Base-by-base conservation (phyloP, 1,284 basidiomycete species). In the Salmacisia buchloeana region DNA sequence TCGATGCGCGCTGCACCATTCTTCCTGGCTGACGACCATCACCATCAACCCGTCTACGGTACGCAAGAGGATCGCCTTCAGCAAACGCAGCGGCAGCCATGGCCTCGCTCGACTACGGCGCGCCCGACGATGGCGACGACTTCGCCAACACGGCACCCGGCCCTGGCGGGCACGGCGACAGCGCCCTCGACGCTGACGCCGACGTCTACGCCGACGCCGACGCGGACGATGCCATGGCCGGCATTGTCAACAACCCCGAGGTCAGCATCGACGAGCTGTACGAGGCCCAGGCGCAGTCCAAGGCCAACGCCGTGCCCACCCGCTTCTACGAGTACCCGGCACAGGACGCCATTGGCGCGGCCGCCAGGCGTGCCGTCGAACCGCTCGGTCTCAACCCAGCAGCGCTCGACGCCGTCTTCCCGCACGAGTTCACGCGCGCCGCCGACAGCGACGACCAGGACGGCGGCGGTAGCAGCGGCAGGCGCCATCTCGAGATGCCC, bases 271-370 rank as follows among this genome's bases (percentile, higher is more conserved):
- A 39, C 36, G 41, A 38, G 27, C 39, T 35, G 9, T 31, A 54
- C 29, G 49, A 54, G 12, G 59, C 35, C 10, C 59, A 61, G 43
- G 29, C n/a, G 6, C 62, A 34, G 27, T 23, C 25, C 4, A 67
- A 9, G 63, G 63, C 23, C 29, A 33, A 27, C 15, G 27, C 18
- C 18, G 27, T 18, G 3, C 29, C 49, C 49, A 54, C 49, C 4
- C 49, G 49, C 15, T 73, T 73, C 61, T 74, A 74, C 60, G 61
- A 68, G 7, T 46, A 71, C n/a, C 68, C 73, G 3, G 64, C 62
- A 12, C 68, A 74, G 39, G 66, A 73, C 56, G 69, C 64, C 3
- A 54, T 74, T 34, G 63, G 63, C 59, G 71, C 73, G 12, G 73
- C 69, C 5, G 71, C 71, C 10, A 63, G 71, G 13, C 58, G 73